phyloP scores from a whole-genome alignment of 306 rosid species.

The Citrullus amarus region DNA sequence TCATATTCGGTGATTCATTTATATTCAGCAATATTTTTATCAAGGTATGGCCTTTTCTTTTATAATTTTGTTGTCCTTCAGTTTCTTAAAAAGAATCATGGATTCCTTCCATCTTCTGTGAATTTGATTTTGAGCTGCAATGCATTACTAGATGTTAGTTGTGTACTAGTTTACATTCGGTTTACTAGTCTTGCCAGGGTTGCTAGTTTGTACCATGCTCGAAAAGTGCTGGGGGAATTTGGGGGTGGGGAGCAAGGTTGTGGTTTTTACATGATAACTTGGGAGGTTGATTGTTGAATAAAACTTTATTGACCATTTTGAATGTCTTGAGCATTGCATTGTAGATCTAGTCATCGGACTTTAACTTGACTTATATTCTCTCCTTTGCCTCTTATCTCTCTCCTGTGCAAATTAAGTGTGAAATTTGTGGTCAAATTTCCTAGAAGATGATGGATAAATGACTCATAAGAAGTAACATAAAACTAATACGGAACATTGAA shows the following conservation, averaged over 20 bases:
- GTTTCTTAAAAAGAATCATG: neutral
- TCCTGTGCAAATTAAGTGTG: neutral
- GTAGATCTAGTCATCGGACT: neutral
- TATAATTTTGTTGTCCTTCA: slow-evolving; percentile 7
- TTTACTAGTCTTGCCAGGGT: neutral
- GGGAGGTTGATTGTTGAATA: neutral
- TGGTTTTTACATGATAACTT: neutral
- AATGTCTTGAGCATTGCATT: neutral
- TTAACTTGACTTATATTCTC: neutral
- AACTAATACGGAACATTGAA: neutral
- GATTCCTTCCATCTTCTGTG: neutral
- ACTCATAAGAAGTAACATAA: neutral
- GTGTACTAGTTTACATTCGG: neutral
- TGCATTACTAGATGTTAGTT: neutral
- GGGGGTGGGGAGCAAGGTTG: slow-evolving; percentile 1
- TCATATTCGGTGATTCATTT: slow-evolving; percentile 68
- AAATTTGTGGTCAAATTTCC: neutral
- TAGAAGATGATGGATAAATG: neutral
- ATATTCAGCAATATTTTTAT: slow-evolving; percentile 67
- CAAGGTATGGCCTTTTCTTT: slow-evolving; percentile 37
- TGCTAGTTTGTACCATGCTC: neutral
- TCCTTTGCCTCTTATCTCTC: neutral
- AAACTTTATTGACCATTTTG: neutral
- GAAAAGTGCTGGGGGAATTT: neutral
- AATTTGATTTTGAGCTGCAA: neutral